Conservation (phyloP, 805 yeast genomes). For the Candida boleticola region DNA sequence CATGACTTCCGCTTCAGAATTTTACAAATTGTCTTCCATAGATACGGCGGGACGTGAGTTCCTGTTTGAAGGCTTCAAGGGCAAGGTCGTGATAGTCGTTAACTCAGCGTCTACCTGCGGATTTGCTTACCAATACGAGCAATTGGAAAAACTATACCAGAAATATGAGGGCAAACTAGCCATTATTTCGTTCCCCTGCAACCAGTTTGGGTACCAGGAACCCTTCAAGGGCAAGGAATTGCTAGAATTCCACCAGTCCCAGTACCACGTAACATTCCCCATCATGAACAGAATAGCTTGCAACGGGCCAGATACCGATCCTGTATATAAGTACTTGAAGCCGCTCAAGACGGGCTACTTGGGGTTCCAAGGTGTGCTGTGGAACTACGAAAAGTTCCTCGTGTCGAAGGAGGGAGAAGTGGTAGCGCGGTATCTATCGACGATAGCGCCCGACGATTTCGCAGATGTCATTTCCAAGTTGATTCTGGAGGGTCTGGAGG, state of each 20-base stretch:
- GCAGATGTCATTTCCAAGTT: conserved; percentile 30
- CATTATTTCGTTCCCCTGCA: conserved; percentile 44
- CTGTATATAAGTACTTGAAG: conserved; percentile 79
- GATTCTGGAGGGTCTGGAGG: conserved; percentile 6
- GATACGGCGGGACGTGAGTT: conserved; percentile 39
- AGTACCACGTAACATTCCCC: conserved; percentile 92
- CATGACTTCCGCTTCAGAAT: conserved; percentile 11
- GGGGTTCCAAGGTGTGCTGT: conserved; percentile 41
- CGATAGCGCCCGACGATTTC: conserved; percentile 63
- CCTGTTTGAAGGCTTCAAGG: conserved; percentile 38
- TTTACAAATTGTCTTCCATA: conserved; percentile 40
- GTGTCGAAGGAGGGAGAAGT: conserved; percentile 41
- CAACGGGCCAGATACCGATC: conserved; percentile 78
- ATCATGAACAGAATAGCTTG: conserved; percentile 84
- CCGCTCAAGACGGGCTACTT: conserved; percentile 47
- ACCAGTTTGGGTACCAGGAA: conserved; percentile 44
- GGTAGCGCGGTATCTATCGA: conserved; percentile 59
- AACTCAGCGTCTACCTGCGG: conserved; percentile 47
- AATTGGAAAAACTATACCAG: conserved; percentile 41
- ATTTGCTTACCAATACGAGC: conserved; percentile 42
- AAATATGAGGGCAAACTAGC: conserved; percentile 36
- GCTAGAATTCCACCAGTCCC: conserved; percentile 66
- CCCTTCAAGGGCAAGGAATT: conserved; percentile 55
- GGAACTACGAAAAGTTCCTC: conserved; percentile 47
- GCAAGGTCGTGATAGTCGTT: conserved; percentile 47